Base-by-base conservation (phyloP, 2,329 filamentous ascomycete genomes). In the Myriosclerotinia curreyana region DNA sequence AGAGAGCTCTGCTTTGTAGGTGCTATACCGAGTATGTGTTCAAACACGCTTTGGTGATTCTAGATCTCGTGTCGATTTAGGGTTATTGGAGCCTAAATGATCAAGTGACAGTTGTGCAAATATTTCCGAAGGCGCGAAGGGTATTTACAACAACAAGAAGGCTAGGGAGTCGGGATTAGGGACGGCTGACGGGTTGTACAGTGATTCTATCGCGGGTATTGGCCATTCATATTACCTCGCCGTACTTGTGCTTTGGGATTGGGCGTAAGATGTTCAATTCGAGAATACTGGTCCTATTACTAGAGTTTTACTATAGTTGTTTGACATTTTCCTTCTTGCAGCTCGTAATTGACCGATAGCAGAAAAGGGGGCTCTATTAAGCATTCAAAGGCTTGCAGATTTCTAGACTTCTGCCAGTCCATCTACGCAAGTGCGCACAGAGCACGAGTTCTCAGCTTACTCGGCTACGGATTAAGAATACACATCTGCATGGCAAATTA, bases 21-120 rank as follows among this genome's bases (percentile, higher is more conserved):
- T 28, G 20, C 49, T 50, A n/a, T 50, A 15, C 22, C 44, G 12
- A 49, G 25, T 42, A 49, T 54, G 22, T 44, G 48, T 34, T 14
- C 25, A 31, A 49, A 54, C 20, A 54, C 28, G 38, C 51, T 46
- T 55, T 56, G 31, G 14, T 55, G 28, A 36, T 17, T 56, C 50
- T n/a, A 28, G 31, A 62, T 62, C 60, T 62, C 50, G 31, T 62
- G 60, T 54, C 49, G 46, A 46, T 17, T 36, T 34, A 2, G 15
- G 25, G 31, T 42, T 22, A 6, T 50, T 63, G 60, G 52, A 63
- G 60, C 60, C 61, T 63, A 40, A 42, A 59, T 63, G 52, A 58
- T 63, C 61, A 63, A 63, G 61, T 63, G 61, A 63, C 28, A 51
- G 38, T 15, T 40, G 31, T 48, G 31, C 55, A 48, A 58, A 58